Evolutionary conservation across 352 stramenopile genomes (phyloP), one percentile per base, ranked within the genome.

Genomic region (Phytopythium montanum): DNA sequence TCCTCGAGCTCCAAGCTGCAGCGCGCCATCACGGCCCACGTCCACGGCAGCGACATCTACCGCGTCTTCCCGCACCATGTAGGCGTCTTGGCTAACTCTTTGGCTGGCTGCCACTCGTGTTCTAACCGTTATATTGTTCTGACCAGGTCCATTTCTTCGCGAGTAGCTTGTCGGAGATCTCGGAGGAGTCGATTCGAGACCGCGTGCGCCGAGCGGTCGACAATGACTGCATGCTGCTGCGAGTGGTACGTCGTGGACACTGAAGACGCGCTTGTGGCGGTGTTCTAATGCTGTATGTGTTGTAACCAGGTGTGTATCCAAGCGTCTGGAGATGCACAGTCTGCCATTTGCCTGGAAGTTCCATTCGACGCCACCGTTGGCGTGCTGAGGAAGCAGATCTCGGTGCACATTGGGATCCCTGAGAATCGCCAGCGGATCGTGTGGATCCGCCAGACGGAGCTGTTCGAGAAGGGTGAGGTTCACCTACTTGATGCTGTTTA

Each of bases 1-100:
- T 72, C 71, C 29, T 85, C 82, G 5, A 88, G 68, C 50, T 91
- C 85, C 6, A 94, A 94, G 29, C 72, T 94, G 33, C 80, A 92
- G 55, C 80, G 85, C 19, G 85, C 85, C 9, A 76, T 91, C 48
- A 92, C 84, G 42, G 81, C 85, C 18, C 84, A 94, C 56, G 79
- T 90, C 8, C 79, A 93, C 42, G 84, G 81, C n/a, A 80, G 79
- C 25, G 87, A 96, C 62, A 91, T 96, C 34, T 92, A 90, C 18
- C 72, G 77, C n/a, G 85, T 96, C 29, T 96, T 96, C 50, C 87
- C 85, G 7, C 87, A 96, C 23, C 85, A 96, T 65, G 86, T 95
- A 80, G 49, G 76, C 63, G 26, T n/a, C 16, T 42, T 3, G 23
- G 12, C 4, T 21, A 6, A 14, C 8, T 25, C 23, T 12, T n/a